These are phyloP conservation scores for Annulohypoxylon nitens DNA, from an alignment of 495 filamentous ascomycete species.

Conservation along the genomic window DNA sequence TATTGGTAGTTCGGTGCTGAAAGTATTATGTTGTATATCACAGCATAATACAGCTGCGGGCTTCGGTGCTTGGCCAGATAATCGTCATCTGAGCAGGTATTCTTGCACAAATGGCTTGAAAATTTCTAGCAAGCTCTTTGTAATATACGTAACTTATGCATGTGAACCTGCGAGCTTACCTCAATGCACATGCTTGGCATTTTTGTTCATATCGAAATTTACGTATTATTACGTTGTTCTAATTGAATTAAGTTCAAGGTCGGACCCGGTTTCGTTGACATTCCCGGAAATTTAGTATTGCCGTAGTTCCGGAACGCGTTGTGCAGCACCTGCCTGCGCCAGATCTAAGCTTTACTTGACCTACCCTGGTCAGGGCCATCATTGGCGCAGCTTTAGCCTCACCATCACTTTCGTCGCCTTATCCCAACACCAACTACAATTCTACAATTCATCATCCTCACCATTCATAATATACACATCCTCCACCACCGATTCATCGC, in stretches of 20 bases:
- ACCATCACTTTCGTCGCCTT: slow-evolving; percentile 18
- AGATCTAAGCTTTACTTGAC: slow-evolving; percentile 21
- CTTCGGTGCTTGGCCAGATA: background rate
- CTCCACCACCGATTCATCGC: slow-evolving; percentile 10
- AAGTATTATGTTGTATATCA: background rate
- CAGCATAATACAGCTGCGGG: background rate
- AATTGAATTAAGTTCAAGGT: slow-evolving; percentile 1
- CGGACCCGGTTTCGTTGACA: background rate
- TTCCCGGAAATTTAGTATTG: slow-evolving; percentile 35
- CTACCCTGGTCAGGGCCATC: slow-evolving; percentile 31
- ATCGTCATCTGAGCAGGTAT: slow-evolving; percentile 1
- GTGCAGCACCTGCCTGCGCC: slow-evolving; percentile 40
- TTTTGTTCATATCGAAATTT: slow-evolving; percentile 2
- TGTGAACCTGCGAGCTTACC: slow-evolving; percentile 25
- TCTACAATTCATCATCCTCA: slow-evolving; percentile 18
- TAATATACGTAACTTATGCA: slow-evolving; percentile 41
- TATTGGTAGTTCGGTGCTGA: background rate
- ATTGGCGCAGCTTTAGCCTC: slow-evolving; percentile 45
- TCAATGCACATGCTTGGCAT: slow-evolving; percentile 28
- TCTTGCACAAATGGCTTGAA: slow-evolving; percentile 10
- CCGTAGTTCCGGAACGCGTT: slow-evolving; percentile 44
- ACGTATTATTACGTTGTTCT: slow-evolving; percentile 2
- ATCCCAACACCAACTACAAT: slow-evolving; percentile 25
- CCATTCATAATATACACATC: background rate
- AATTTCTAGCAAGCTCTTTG: slow-evolving; percentile 38